Conservation (phyloP, 1,139 yeast genomes). For the Geotrichum histeridarum region DNA sequence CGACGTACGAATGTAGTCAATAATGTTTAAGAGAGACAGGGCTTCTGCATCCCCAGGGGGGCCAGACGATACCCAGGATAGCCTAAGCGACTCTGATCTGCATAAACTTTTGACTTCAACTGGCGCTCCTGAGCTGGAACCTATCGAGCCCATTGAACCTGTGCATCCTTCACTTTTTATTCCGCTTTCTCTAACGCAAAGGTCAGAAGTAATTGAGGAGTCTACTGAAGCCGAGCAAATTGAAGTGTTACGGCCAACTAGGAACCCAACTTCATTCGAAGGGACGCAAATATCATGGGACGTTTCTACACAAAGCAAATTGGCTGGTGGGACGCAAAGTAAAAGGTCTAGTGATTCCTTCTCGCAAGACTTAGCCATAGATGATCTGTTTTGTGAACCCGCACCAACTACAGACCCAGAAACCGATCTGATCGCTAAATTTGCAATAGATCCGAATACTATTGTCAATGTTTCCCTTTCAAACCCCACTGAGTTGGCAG, state of each 20-base stretch:
- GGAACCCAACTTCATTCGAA: neutral
- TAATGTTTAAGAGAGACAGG: too few relatives aligned
- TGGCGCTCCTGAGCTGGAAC: neutral
- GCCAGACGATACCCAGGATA: too few relatives aligned
- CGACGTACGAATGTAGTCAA: too few relatives aligned
- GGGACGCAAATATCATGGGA: conserved; percentile 15
- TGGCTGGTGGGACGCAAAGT: neutral
- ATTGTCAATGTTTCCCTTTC: neutral
- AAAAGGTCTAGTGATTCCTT: neutral
- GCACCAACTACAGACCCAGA: conserved; percentile 9
- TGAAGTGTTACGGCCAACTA: too few relatives aligned
- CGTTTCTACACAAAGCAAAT: conserved; percentile 5
- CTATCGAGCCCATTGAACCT: neutral
- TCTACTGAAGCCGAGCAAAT: too few relatives aligned
- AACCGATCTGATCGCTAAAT: conserved; percentile 13
- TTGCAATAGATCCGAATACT: neutral
- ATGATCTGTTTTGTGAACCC: neutral
- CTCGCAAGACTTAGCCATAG: neutral
- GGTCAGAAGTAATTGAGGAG: too few relatives aligned
- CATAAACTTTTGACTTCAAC: neutral
- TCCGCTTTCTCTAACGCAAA: too few relatives aligned
- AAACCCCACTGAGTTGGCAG: neutral
- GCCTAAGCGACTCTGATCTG: too few relatives aligned
- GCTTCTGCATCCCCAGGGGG: too few relatives aligned
- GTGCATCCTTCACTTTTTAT: neutral